These are phyloP conservation scores for Hymenotorrendiella dingleyae DNA, from an alignment of 2,329 filamentous ascomycete genomes.

Conservation along the genomic window DNA sequence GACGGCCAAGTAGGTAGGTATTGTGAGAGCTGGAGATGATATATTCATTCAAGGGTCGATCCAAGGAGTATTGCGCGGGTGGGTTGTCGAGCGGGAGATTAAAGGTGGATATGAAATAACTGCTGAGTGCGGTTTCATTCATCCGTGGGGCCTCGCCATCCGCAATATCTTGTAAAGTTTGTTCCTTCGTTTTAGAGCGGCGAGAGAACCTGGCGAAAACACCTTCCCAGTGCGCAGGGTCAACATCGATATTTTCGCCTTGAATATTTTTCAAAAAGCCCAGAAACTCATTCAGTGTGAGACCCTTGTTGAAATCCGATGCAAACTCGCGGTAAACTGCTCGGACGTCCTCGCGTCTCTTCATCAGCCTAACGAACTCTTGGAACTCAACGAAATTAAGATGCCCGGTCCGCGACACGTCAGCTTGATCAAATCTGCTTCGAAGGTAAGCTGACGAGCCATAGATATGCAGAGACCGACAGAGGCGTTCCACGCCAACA, in stretches of 20 bases:
- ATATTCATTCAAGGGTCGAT: constrained; percentile 90
- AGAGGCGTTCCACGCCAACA: constrained; percentile 72
- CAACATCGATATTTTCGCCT: constrained; percentile 65
- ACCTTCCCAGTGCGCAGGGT: constrained; percentile 60
- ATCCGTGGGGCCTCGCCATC: constrained; percentile 53
- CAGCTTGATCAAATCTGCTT: constrained; percentile 67
- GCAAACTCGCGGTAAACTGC: constrained; percentile 62
- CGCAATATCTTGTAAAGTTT: constrained; percentile 36
- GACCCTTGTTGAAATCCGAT: constrained; percentile 52
- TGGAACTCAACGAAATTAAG: constrained; percentile 79
- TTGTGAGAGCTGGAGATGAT: constrained; percentile 99
- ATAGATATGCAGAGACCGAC: constrained; percentile 87
- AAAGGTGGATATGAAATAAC: constrained; percentile 67
- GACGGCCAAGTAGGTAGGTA: constrained; percentile 87
- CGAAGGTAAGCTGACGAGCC: constrained; percentile 70
- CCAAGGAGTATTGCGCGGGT: constrained; percentile 57
- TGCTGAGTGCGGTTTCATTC: constrained; percentile 71
- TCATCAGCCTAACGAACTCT: constrained; percentile 75
- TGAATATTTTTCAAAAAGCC: constrained; percentile 69
- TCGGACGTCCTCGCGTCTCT: constrained; percentile 75
- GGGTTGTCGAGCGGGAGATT: constrained; percentile 62
- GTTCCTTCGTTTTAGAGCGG: constrained; percentile 45
- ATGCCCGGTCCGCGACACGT: constrained; percentile 55
- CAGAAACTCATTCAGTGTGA: constrained; percentile 70
- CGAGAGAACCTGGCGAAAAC: constrained; percentile 67